Evolutionary conservation across 2,329 filamentous ascomycete species (phyloP).

Genomic region (Aspergillus ochraceus): DNA sequence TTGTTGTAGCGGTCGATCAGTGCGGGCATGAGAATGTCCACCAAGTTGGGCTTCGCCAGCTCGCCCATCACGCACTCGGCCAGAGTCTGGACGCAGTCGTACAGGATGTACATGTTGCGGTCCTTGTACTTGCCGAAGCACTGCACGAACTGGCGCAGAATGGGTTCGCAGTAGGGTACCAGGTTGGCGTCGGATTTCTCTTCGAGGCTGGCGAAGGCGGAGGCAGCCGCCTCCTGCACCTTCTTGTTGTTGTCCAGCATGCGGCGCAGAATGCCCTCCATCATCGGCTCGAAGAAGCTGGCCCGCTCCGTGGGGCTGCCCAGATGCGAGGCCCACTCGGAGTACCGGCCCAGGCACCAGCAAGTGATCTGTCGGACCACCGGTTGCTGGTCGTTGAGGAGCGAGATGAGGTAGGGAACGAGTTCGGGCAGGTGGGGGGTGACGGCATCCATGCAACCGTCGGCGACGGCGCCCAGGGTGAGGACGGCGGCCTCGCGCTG

Average conservation of each 20-base stretch:
- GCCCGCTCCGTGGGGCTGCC: slow-evolving; percentile 65
- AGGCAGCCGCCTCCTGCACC: slow-evolving; percentile 93
- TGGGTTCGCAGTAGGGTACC: slow-evolving; percentile 82
- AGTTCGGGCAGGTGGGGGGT: slow-evolving; percentile 87
- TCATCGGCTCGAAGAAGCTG: slow-evolving; percentile 88
- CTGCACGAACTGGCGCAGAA: slow-evolving; percentile 85
- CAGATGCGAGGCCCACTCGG: slow-evolving; percentile 82
- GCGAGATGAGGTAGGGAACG: slow-evolving; percentile 82
- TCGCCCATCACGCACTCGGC: slow-evolving; percentile 85
- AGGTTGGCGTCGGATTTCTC: slow-evolving; percentile 83
- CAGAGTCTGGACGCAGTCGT: slow-evolving; percentile 96
- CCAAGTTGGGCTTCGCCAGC: slow-evolving; percentile 77
- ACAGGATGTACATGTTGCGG: slow-evolving; percentile 97
- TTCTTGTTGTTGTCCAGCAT: slow-evolving; percentile 99
- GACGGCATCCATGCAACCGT: slow-evolving; percentile 88
- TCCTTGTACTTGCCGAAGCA: slow-evolving; percentile 98
- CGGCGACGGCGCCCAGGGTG: slow-evolving; percentile 89
- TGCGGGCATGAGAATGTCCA: slow-evolving; percentile 86
- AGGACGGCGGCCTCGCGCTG: slow-evolving; percentile 92
- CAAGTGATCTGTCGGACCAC: slow-evolving; percentile 96
- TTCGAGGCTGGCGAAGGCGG: slow-evolving; percentile 92
- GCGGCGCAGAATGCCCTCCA: slow-evolving; percentile 89
- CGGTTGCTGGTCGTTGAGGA: slow-evolving; percentile 81
- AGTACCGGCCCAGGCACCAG: slow-evolving; percentile 94
- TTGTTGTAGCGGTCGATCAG: slow-evolving; percentile 85